phyloP scores from a whole-genome alignment of 1,139 yeast species.

The Suhomyces ambrosiae region DNA sequence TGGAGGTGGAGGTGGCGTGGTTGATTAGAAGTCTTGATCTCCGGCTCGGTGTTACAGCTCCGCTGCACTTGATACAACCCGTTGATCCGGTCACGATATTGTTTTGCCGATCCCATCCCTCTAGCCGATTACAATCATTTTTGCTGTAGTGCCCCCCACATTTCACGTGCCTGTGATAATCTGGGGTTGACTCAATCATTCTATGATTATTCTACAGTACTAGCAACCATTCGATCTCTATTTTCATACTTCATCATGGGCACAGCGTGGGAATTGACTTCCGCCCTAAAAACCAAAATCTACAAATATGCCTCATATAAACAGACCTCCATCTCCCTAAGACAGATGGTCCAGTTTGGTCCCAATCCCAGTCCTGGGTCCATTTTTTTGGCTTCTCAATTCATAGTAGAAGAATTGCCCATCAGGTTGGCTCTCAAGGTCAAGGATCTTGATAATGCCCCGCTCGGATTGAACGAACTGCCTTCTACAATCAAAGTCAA shows the following conservation, averaged over 20 bases:
- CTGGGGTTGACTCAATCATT: slow-evolving; percentile 5
- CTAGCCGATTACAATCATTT: not conserved
- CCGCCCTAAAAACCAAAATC: slow-evolving; percentile 41
- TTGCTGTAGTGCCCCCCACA: slow-evolving; percentile 4
- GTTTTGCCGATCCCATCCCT: not conserved
- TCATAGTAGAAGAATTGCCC: slow-evolving; percentile 85
- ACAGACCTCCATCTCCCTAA: slow-evolving; percentile 80
- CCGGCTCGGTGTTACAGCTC: no score
- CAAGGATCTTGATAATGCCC: slow-evolving; percentile 79
- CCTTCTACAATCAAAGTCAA: slow-evolving; percentile 77
- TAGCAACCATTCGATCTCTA: slow-evolving; percentile 4
- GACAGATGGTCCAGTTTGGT: slow-evolving; percentile 95
- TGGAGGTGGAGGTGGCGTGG: no score
- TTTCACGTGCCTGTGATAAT: slow-evolving; percentile 5
- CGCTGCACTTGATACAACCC: no score
- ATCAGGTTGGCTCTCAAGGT: slow-evolving; percentile 85
- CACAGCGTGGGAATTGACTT: slow-evolving; percentile 49
- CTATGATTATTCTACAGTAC: slow-evolving; percentile 3
- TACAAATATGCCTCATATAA: slow-evolving; percentile 68
- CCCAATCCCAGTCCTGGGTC: slow-evolving; percentile 76
- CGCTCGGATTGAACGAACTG: slow-evolving; percentile 70
- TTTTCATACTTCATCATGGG: slow-evolving; percentile 29
- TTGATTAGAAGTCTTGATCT: no score
- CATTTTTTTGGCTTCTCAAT: slow-evolving; percentile 79
- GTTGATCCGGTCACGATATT: slow-evolving; percentile 1